phyloP scores from a whole-genome alignment of 2,329 filamentous ascomycete species.

The Penicillium janthinellum region DNA sequence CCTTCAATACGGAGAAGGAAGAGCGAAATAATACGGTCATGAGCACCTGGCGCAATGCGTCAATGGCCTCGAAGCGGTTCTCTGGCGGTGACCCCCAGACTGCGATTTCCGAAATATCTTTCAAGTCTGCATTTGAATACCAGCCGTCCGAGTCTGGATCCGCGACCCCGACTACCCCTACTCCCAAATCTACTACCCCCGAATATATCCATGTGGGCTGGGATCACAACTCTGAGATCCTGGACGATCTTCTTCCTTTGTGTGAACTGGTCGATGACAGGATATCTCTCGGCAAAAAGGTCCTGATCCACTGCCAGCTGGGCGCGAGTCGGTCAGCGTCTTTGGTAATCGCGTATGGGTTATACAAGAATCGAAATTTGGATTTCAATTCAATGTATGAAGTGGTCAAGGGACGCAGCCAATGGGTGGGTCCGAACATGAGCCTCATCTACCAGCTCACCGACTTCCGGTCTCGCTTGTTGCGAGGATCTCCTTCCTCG shows the following conservation, averaged over 20 bases:
- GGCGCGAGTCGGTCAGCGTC: slow-evolving; percentile 68
- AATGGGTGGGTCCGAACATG: slow-evolving; percentile 70
- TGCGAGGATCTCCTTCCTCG: slow-evolving; percentile 33
- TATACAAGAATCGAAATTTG: slow-evolving; percentile 63
- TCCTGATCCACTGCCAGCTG: slow-evolving; percentile 66
- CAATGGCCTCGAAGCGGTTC: slow-evolving; percentile 34
- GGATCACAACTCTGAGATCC: slow-evolving; percentile 69
- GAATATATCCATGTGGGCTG: slow-evolving; percentile 68
- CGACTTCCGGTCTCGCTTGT: slow-evolving; percentile 57
- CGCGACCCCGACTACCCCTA: slow-evolving; percentile 35
- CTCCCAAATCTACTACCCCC: slow-evolving; percentile 43
- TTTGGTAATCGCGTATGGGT: slow-evolving; percentile 65
- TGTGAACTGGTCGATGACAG: slow-evolving; percentile 64
- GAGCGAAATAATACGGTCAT: slow-evolving; percentile 42
- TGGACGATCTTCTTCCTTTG: slow-evolving; percentile 61
- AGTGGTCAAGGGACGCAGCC: slow-evolving; percentile 63
- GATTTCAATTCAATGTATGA: slow-evolving; percentile 68
- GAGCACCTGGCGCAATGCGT: slow-evolving; percentile 53
- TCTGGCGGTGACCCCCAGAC: slow-evolving; percentile 47
- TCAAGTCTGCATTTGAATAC: slow-evolving; percentile 53
- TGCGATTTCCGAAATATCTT: slow-evolving; percentile 49
- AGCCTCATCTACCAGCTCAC: slow-evolving; percentile 69
- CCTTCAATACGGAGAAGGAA: slow-evolving; percentile 47
- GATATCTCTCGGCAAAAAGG: slow-evolving; percentile 59
- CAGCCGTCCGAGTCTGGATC: slow-evolving; percentile 33